These are phyloP conservation scores for Aspergillus ostianus DNA, from an alignment of 495 filamentous ascomycete species.

Conservation along the genomic window DNA sequence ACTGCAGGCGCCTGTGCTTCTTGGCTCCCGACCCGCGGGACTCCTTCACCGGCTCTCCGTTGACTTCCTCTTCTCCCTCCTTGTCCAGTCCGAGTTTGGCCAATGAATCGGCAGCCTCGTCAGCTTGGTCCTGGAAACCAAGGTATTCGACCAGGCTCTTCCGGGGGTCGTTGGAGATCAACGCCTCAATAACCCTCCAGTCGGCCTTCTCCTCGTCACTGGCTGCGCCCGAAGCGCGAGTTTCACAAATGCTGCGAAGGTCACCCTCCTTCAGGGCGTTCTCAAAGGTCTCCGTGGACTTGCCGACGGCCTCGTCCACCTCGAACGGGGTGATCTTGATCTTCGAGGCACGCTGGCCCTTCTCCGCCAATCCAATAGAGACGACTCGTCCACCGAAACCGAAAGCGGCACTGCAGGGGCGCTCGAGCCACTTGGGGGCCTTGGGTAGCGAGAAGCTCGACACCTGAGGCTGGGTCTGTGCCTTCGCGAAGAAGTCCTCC, in stretches of 20 bases:
- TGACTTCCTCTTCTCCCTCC: slow-evolving; percentile 44
- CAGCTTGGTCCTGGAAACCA: slow-evolving; percentile 68
- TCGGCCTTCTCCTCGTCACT: slow-evolving; percentile 91
- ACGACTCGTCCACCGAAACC: slow-evolving; percentile 95
- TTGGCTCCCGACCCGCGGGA: slow-evolving; percentile 42
- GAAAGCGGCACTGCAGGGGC: slow-evolving; percentile 84
- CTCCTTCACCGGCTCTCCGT: slow-evolving; percentile 46
- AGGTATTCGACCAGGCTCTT: slow-evolving; percentile 81
- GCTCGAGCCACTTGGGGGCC: slow-evolving; percentile 86
- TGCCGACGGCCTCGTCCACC: slow-evolving; percentile 81
- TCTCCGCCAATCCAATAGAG: slow-evolving; percentile 62
- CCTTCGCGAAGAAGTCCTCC: slow-evolving; percentile 95
- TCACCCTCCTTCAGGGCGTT: slow-evolving; percentile 75
- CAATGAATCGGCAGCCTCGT: slow-evolving; percentile 49
- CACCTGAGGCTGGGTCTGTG: slow-evolving; percentile 85
- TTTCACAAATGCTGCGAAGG: slow-evolving; percentile 74
- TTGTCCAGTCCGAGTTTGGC: slow-evolving; percentile 44
- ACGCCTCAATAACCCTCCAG: slow-evolving; percentile 90
- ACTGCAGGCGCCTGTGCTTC: slow-evolving; percentile 66
- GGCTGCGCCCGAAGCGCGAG: slow-evolving; percentile 66
- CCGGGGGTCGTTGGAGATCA: slow-evolving; percentile 77
- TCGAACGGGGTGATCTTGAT: slow-evolving; percentile 82
- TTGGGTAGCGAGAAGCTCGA: slow-evolving; percentile 82
- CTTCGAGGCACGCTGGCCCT: slow-evolving; percentile 67
- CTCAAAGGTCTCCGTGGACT: slow-evolving; percentile 84